Evolutionary conservation across 306 rosid species (phyloP), one percentile per base, ranked within the genome.

Genomic region (Prunus mira): DNA sequence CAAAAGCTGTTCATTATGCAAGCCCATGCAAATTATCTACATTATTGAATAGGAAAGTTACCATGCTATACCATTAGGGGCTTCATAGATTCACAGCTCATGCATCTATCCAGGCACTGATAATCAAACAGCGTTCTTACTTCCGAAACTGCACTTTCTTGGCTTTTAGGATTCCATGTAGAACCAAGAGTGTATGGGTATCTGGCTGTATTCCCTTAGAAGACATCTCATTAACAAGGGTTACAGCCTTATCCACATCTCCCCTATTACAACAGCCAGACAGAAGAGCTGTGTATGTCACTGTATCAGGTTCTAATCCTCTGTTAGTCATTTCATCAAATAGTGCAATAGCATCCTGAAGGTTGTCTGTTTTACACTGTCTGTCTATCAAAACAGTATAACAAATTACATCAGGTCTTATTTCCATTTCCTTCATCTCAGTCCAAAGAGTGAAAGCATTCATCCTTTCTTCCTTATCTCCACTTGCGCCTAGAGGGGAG

Each of bases 311-410:
- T 76, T 88, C 79, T 67, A 93, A 54, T 74, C 96, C 93, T 74
- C 74, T 68, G 12, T 74, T 85, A 49, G 84, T 73, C 92, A 91
- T 91, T 76, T 87, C 79, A 49, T 88, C 80, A 71, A 80, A 87
- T 68, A 91, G 88, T 38, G 54, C 46, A 65, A 87, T 5, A 69
- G 93, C 98, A 61, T 84, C 84, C 78, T 71, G 79, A 79, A 82
- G 78, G 81, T 82, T 87, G 67, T 83, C 80, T 58, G 73, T 60
- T 86, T 88, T 88, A 73, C 89, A 71, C 27, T 80, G 76, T 58
- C 84, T 84, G 76, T 91, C 96, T 73, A 89, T 84, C 82, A 93
- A 75, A 79, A 91, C 92, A 71, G 98, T 91, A 81, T 84, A 93
- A 75, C 80, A 80, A 77, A 88, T 86, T 58, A 82, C 86, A 79